A percentile compares a stretch with the other conserved stretches of the same genome.
These are phyloP conservation scores for Fusarium chlamydosporum DNA, from an alignment of 2,329 filamentous ascomycete genomes.

Conservation along the genomic window DNA sequence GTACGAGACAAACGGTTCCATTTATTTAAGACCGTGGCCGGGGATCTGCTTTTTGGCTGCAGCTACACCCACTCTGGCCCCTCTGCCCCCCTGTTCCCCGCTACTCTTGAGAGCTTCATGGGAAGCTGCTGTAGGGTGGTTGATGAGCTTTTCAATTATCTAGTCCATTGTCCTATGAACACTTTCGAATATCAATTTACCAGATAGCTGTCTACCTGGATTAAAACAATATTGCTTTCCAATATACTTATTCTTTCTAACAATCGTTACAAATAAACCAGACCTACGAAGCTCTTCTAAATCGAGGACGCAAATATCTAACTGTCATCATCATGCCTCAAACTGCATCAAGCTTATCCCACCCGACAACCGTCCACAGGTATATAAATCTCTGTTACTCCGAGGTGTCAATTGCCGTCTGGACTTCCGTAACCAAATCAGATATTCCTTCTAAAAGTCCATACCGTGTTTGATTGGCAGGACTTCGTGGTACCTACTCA, in stretches of 20 bases:
- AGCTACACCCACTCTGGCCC: conserved; percentile 11
- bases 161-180: neutral
- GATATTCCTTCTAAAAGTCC: neutral
- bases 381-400: conserved; percentile 1
- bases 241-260: too few relatives aligned
- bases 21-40: conserved; percentile 26
- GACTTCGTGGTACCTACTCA: conserved; percentile 9
- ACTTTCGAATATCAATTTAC: neutral
- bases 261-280: neutral
- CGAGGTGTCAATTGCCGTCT: neutral
- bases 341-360: neutral
- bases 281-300: neutral
- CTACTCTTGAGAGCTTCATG: neutral
- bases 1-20: conserved; percentile 6
- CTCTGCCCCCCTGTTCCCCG: neutral
- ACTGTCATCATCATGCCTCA: neutral
- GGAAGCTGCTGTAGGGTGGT: neutral
- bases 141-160: conserved; percentile 6
- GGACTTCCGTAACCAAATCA: neutral
- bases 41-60: conserved; percentile 12
- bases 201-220: neutral
- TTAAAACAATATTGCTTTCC: neutral
- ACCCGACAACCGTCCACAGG: neutral
- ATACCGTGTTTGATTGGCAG: conserved; percentile 24
- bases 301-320: conserved; percentile 2